phyloP scores from a whole-genome alignment of 2,329 filamentous ascomycete species.

The Coniochaeta sp. region DNA sequence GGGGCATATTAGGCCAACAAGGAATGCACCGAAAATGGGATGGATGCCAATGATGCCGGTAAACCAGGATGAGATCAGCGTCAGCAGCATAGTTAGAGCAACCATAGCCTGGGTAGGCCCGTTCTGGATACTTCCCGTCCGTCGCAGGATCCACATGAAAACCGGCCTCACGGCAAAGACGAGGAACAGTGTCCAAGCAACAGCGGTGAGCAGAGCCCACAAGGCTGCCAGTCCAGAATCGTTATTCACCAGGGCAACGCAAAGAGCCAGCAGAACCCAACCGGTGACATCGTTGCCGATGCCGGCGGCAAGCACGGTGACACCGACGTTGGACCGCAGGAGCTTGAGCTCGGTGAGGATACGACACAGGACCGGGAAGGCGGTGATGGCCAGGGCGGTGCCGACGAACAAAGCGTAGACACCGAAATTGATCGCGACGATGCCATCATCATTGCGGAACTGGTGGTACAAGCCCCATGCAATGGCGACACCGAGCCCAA shows the following conservation, averaged over 20 bases:
- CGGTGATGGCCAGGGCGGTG: constrained; percentile 89
- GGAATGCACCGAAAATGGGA: constrained; percentile 88
- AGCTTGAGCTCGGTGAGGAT: constrained; percentile 89
- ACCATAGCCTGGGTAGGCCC: constrained; percentile 83
- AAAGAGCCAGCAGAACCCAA: constrained; percentile 89
- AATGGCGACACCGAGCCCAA: constrained; percentile 73
- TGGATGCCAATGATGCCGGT: constrained; percentile 87
- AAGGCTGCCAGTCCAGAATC: constrained; percentile 74
- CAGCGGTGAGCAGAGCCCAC: constrained; percentile 70
- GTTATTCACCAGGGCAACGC: constrained; percentile 88
- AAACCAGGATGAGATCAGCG: constrained; percentile 76
- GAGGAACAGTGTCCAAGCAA: constrained; percentile 72
- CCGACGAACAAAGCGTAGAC: constrained; percentile 71
- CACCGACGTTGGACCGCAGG: constrained; percentile 72
- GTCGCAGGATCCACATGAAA: constrained; percentile 68
- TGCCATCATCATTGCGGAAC: constrained; percentile 44
- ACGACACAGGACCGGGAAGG: constrained; percentile 84
- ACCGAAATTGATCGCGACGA: constrained; percentile 38
- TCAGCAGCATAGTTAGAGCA: constrained; percentile 71
- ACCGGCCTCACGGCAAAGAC: constrained; percentile 64
- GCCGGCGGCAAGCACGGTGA: constrained; percentile 83
- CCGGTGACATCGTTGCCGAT: constrained; percentile 89
- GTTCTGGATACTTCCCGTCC: constrained; percentile 73
- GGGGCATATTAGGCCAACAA: constrained; percentile 83
- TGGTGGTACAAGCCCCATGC: constrained; percentile 74